Evolutionary conservation across 169 alveolate species (phyloP).

Genomic region (Ichthyophthirius multifiliis): DNA sequence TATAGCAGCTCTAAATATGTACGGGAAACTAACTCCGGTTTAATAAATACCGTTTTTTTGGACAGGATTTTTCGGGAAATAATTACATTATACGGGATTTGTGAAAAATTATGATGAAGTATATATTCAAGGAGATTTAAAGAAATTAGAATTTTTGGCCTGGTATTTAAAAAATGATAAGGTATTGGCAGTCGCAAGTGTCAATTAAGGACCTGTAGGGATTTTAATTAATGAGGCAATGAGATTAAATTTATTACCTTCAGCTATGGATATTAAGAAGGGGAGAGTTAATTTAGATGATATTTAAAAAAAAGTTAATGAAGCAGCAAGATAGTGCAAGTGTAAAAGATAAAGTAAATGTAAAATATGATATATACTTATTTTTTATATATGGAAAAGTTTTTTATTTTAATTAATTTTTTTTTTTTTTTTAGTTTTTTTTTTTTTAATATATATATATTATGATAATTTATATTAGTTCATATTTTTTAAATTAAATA

Average conservation of each 20-base stretch:
- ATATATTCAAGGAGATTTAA: slow-evolving; percentile 48
- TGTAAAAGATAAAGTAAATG: slow-evolving; percentile 21
- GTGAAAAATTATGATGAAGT: slow-evolving; percentile 46
- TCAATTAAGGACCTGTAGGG: neutral
- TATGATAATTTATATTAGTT: no score
- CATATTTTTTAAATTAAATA: no score
- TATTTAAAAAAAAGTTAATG: slow-evolving; percentile 15
- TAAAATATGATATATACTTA: no score
- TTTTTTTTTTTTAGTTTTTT: no score
- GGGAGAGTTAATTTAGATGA: slow-evolving; percentile 34
- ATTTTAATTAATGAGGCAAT: slow-evolving; percentile 41
- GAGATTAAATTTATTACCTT: slow-evolving; percentile 34
- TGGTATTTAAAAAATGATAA: slow-evolving; percentile 42
- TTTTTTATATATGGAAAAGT: no score
- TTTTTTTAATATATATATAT: no score
- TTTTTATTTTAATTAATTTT: no score
- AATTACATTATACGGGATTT: slow-evolving; percentile 48
- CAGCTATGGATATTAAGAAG: slow-evolving; percentile 24
- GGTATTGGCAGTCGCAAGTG: slow-evolving; percentile 52
- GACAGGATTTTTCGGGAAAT: slow-evolving; percentile 52
- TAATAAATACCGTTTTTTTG: slow-evolving; percentile 64
- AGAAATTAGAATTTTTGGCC: slow-evolving; percentile 46
- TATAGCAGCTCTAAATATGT: slow-evolving; percentile 60
- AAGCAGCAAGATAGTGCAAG: neutral
- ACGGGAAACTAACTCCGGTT: slow-evolving; percentile 48